phyloP scores from a whole-genome alignment of 202 grass and related monocot species.

The Zizania palustris region DNA sequence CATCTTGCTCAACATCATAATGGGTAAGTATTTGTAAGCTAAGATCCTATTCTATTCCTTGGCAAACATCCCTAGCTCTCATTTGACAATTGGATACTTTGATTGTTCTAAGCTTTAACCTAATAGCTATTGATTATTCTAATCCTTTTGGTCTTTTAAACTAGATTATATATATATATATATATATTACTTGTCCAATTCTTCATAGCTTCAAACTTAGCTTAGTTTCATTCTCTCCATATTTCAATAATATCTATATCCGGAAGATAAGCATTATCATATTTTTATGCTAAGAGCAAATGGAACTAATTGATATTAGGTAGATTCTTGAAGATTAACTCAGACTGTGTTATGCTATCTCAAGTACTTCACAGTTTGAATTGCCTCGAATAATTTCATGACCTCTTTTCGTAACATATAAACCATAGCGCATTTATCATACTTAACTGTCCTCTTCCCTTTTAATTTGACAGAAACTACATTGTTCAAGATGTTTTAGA shows the following conservation, averaged over 20 bases:
- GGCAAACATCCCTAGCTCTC: background rate
- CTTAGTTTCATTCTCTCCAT: background rate
- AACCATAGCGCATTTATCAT: background rate
- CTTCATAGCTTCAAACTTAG: background rate
- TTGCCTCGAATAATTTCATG: background rate
- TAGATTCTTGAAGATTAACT: too few species aligned
- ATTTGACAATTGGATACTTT: background rate
- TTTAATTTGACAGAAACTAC: conserved; percentile 47
- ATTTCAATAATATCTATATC: background rate
- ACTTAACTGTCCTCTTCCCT: background rate
- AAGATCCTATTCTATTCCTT: background rate
- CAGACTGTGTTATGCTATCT: background rate
- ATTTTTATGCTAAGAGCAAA: conserved; percentile 3
- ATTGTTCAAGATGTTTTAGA: conserved; percentile 52
- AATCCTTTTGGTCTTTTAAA: background rate
- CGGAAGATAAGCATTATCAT: background rate
- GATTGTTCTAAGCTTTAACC: background rate
- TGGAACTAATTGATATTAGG: background rate
- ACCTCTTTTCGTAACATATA: background rate
- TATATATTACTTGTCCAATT: background rate
- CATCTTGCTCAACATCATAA: conserved; percentile 52
- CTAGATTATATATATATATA: background rate
- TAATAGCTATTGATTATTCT: background rate
- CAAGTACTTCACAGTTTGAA: background rate
- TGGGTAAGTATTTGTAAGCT: conserved; percentile 44